phyloP scores from a whole-genome alignment of 2,329 filamentous ascomycete genomes.

The Colletotrichum truncatum region DNA sequence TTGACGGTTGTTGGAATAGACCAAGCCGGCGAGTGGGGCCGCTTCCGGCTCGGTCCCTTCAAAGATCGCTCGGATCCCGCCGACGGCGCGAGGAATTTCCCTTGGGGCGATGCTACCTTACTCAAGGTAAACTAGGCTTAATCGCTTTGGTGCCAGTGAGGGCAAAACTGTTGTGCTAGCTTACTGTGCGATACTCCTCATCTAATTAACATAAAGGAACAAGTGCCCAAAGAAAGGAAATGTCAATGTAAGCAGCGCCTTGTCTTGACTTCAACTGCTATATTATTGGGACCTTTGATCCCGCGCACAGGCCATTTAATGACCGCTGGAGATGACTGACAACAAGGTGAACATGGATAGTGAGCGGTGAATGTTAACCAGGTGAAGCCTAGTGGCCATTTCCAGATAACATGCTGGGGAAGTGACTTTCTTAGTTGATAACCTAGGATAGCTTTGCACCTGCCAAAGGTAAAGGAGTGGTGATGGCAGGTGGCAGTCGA shows the following conservation, averaged over 20 bases:
- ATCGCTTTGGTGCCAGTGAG: neutral
- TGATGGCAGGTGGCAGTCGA: constrained; percentile 23
- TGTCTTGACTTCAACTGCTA: too few species aligned
- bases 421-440: neutral
- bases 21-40: neutral
- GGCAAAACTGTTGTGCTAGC: neutral
- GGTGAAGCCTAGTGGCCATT: neutral
- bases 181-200: too few species aligned
- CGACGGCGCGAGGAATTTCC: neutral
- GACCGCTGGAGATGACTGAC: neutral
- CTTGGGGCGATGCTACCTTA: neutral
- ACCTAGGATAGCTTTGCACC: neutral
- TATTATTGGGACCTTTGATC: neutral
- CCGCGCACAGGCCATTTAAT: neutral
- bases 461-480: neutral
- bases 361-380: neutral
- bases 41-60: constrained; percentile 11
- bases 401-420: neutral
- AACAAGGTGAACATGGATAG: neutral
- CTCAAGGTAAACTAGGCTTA: neutral
- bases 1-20: neutral
- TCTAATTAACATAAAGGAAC: too few species aligned
- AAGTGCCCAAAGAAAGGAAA: accelerated
- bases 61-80: constrained; percentile 9
- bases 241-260: neutral